Conservation (phyloP, 1,139 yeast genomes). For the Candida smagusa region DNA sequence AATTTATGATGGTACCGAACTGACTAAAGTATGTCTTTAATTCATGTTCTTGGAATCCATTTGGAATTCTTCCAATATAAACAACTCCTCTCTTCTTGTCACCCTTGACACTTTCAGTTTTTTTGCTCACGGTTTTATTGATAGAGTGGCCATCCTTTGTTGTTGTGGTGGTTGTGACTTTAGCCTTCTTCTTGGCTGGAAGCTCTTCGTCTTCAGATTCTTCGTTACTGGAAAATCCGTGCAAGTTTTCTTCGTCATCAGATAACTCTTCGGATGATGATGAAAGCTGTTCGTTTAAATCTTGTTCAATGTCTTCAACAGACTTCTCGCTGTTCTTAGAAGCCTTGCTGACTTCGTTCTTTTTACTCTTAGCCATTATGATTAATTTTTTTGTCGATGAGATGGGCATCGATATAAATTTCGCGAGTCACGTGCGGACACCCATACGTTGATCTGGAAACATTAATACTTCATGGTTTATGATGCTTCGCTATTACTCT, state of each 20-base stretch:
- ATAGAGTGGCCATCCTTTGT: conserved; percentile 17
- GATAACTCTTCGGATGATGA: conserved; percentile 7
- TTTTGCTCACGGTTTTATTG: conserved; percentile 20
- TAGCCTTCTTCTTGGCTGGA: conserved; percentile 10
- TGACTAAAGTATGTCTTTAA: conserved; percentile 79
- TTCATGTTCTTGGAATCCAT: conserved; percentile 86
- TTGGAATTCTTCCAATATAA: conserved; percentile 89
- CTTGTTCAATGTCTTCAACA: conserved; percentile 27
- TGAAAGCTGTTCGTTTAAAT: conserved; percentile 21
- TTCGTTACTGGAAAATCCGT: conserved; percentile 21
- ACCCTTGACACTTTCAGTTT: conserved; percentile 23
- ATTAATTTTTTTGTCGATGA: conserved; percentile 1
- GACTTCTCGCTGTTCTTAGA: conserved; percentile 15
- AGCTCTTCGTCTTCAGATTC: conserved; percentile 15
- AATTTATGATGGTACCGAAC: conserved; percentile 78
- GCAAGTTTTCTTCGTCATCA: conserved; percentile 20
- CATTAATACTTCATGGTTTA: no score
- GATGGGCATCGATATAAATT: neutral
- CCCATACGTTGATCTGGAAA: neutral
- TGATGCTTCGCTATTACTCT: no score
- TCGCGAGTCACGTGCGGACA: neutral
- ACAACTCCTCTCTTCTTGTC: conserved; percentile 65
- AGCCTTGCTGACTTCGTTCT: neutral
- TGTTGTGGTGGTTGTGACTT: conserved; percentile 10
- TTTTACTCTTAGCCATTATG: neutral